phyloP scores from a whole-genome alignment of 2,329 filamentous ascomycete genomes.

The Botrytis elliptica region DNA sequence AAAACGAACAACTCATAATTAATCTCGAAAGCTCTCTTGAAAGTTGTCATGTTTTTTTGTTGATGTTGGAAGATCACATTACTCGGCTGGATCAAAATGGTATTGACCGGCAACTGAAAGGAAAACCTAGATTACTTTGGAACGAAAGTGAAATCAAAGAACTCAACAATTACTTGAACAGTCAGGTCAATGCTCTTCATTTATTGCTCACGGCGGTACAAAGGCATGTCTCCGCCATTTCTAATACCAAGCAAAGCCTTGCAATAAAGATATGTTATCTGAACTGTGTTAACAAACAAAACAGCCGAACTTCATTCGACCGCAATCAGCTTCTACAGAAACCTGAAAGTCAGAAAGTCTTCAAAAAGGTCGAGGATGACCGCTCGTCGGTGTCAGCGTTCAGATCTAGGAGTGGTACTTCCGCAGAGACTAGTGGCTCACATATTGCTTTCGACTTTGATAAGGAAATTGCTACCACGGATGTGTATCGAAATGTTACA shows the following conservation, averaged over 20 bases:
- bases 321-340: not conserved
- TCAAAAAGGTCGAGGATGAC: not conserved
- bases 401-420: not conserved
- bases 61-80: not conserved
- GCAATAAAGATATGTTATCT: not conserved
- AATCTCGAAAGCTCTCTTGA: not conserved
- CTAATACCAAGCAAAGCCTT: not conserved
- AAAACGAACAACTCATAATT: conserved; percentile 2
- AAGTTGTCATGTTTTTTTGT: not conserved
- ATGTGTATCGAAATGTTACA: not conserved
- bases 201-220: not conserved
- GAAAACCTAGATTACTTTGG: not conserved
- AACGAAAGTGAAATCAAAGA: not conserved
- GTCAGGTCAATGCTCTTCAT: conserved; percentile 8
- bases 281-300: not conserved
- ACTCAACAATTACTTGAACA: not conserved
- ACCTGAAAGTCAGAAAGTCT: not conserved
- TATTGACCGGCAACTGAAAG: not conserved
- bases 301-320: conserved; percentile 5
- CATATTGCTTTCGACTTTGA: conserved; percentile 11
- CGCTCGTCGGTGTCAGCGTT: not conserved
- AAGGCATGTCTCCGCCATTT: not conserved
- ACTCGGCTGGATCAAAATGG: not conserved
- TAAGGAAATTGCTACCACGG: not conserved
- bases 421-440: not conserved